Base-by-base conservation (phyloP, 805 yeast species). In the Pichia paraexigua region DNA sequence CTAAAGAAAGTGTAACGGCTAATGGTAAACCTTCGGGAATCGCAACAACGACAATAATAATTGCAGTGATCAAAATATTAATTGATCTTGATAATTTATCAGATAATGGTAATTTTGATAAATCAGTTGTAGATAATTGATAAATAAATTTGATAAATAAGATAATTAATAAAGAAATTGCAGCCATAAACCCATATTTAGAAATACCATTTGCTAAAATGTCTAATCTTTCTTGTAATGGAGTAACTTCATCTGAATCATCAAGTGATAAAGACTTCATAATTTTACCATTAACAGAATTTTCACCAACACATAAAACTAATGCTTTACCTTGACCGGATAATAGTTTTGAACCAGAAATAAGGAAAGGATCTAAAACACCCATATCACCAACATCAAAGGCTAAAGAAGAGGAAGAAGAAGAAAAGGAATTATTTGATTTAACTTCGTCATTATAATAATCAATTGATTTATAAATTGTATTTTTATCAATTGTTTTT, bases 11-110 rank as follows among this genome's bases (percentile, higher is more conserved):
- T 1, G 99, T 94, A 18, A 94, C 99, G 2, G 99, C 99, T 51
- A 94, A 74, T 1, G 99, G 99, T 52, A 94, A 77, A 55, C 99
- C 99, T 70, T 94, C 99, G 3, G 99, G 99, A n/a, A 94, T 96
- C 0, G 99, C 99, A 47, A 94, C 99, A 17, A 92, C 99, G 28
- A 94, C 82, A 59, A 94, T 78, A 0, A 99, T 90, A 54, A 94
- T 86, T 1, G 98, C 85, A 24, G 94, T 88, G 62, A 94, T 94
- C 54, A 94, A 74, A 51, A 92, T 87, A 61, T 88, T 84, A 71
- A 94, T 73, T 59, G 91, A 91, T 58, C 77, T 78, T 50, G 87
- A 81, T 58, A 96, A 97, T 70, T 90, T 91, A 62, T 83, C 79
- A 9, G 96, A 79, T 8, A 87, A 69, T 0, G 79, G 65, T 8